A percentile compares a stretch with the other conserved stretches of the same genome.
These are phyloP conservation scores for Pseudofabraea citricarpa DNA, from an alignment of 2,329 filamentous ascomycete genomes.

Conservation along the genomic window DNA sequence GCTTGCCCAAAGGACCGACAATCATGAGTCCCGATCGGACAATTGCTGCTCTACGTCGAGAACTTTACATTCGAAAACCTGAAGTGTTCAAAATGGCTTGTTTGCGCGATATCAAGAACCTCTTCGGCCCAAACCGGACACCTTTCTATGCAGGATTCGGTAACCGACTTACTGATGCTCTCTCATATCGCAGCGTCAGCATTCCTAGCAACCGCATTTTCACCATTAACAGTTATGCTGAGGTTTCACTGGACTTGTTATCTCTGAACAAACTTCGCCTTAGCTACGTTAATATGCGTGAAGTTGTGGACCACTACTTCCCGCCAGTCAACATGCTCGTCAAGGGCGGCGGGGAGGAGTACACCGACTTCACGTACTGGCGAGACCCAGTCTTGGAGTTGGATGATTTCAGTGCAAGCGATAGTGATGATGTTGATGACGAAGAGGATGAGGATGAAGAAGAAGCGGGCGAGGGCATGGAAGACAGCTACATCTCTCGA, in stretches of 20 bases:
- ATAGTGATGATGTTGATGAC: constrained; percentile 54
- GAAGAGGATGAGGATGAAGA: constrained; percentile 42
- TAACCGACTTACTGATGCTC: constrained; percentile 90
- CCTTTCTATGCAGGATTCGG: constrained; percentile 98
- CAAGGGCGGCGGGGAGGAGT: constrained; percentile 86
- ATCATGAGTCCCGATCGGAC: constrained; percentile 94
- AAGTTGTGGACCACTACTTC: constrained; percentile 97
- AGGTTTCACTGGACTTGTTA: constrained; percentile 86
- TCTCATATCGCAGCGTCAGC: constrained; percentile 93
- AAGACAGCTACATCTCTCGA: constrained; percentile 53
- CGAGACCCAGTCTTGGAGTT: constrained; percentile 77
- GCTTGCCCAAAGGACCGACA: constrained; percentile 82
- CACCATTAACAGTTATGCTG: constrained; percentile 96
- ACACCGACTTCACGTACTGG: constrained; percentile 98
- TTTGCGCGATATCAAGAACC: constrained; percentile 82
- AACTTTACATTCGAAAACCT: constrained; percentile 92
- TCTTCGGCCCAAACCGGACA: constrained; percentile 72
- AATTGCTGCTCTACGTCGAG: constrained; percentile 84
- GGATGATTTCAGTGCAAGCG: constrained; percentile 84
- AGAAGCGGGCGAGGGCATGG: constrained; percentile 44
- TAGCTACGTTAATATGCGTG: constrained; percentile 94
- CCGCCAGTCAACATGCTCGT: constrained; percentile 84
- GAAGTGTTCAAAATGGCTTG: constrained; percentile 99
- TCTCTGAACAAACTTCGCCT: constrained; percentile 93
- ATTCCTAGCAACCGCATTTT: constrained; percentile 94